A percentile compares a stretch with the other conserved stretches of the same genome.
phyloP scores from a whole-genome alignment of 768 basidiomycete genomes.

The Russula vinacea region DNA sequence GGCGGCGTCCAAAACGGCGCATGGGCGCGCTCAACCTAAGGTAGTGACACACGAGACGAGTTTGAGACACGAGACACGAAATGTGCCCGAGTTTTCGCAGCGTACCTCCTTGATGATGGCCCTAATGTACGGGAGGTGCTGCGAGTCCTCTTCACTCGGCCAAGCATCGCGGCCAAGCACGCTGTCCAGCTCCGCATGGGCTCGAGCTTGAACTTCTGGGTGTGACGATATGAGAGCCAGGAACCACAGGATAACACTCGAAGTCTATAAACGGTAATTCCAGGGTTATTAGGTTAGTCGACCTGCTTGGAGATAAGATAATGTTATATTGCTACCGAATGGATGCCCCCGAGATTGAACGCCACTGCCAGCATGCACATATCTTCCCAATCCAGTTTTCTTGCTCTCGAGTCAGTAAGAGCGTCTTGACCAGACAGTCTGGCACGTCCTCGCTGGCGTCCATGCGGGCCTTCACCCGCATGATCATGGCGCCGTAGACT shows the following conservation, averaged over 20 bases:
- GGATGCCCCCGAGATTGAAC: slow-evolving; percentile 39
- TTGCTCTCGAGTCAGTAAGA: slow-evolving; percentile 34
- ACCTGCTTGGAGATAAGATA: background rate
- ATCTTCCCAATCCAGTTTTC: slow-evolving; percentile 38
- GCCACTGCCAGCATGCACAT: slow-evolving; percentile 37
- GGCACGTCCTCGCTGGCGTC: slow-evolving; percentile 37
- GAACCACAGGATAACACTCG: slow-evolving; percentile 39
- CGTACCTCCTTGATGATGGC: slow-evolving; percentile 35
- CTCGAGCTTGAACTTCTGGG: slow-evolving; percentile 34
- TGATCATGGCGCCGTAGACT: slow-evolving; percentile 38
- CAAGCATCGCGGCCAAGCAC: slow-evolving; percentile 31
- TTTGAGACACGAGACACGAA: background rate
- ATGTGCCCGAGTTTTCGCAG: background rate
- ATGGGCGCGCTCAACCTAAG: slow-evolving; percentile 32
- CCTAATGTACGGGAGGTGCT: slow-evolving; percentile 32
- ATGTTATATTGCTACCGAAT: slow-evolving; percentile 30
- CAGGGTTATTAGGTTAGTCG: background rate
- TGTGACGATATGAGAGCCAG: slow-evolving; percentile 31
- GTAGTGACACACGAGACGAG: background rate
- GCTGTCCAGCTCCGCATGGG: slow-evolving; percentile 35
- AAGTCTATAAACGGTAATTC: slow-evolving; percentile 32
- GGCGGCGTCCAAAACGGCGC: slow-evolving; percentile 36
- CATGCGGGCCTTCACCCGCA: slow-evolving; percentile 34
- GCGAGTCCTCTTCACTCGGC: slow-evolving; percentile 33
- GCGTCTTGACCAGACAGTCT: slow-evolving; percentile 38